These are phyloP conservation scores for Lactarius vividus DNA, from an alignment of 768 basidiomycete species.

Conservation along the genomic window DNA sequence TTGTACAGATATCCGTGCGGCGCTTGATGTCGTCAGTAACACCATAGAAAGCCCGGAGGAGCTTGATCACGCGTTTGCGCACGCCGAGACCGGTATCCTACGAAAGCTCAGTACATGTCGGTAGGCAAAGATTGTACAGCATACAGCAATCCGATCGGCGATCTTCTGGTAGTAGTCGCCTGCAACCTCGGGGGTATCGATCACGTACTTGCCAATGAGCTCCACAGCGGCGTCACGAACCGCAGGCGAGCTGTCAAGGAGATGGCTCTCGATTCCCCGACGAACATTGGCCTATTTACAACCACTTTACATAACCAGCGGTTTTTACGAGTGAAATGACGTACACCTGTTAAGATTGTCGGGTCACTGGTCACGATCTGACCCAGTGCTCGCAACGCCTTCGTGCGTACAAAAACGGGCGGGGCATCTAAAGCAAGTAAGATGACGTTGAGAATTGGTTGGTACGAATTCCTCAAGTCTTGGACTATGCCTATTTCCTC, in stretches of 20 bases:
- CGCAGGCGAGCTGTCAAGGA: conserved; percentile 87
- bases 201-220: conserved; percentile 95
- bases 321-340: conserved; percentile 31
- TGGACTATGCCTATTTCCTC: conserved; percentile 79
- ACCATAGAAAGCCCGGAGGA: conserved; percentile 78
- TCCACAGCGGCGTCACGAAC: conserved; percentile 98
- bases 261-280: conserved; percentile 82
- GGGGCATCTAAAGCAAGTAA: conserved; percentile 78
- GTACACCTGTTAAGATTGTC: conserved; percentile 69
- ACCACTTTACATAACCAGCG: conserved; percentile 11
- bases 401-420: conserved; percentile 89
- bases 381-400: conserved; percentile 86
- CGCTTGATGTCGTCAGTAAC: conserved; percentile 57
- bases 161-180: conserved; percentile 87
- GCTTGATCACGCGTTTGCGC: conserved; percentile 92
- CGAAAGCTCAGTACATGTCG: conserved; percentile 1
- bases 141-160: conserved; percentile 85
- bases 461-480: conserved; percentile 73
- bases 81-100: conserved; percentile 95
- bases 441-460: conserved; percentile 78
- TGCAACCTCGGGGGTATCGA: conserved; percentile 84
- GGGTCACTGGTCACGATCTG: conserved; percentile 90
- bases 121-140: conserved; percentile 29
- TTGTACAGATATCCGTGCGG: conserved; percentile 76
- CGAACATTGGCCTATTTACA: conserved; percentile 66